Percentiles rank a stretch among this genome's conserved stretches.
Evolutionary conservation across 495 filamentous ascomycete genomes (phyloP).

Genomic region (Daldinia loculata): DNA sequence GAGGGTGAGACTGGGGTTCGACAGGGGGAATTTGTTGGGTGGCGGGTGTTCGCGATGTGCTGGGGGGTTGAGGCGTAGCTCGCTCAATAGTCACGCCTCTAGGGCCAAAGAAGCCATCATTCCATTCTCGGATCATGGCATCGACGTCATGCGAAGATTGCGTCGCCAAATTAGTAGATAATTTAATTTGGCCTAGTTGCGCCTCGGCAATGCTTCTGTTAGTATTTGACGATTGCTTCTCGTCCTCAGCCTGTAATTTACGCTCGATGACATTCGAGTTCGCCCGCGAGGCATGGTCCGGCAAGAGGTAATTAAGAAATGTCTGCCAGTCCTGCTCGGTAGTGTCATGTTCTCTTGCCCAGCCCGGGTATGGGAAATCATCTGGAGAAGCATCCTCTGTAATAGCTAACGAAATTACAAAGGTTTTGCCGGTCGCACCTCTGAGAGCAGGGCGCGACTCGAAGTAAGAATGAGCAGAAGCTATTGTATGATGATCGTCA

Average conservation of each 20-base stretch:
- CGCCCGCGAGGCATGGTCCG: constrained; percentile 41
- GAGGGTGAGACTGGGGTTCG: constrained; percentile 9
- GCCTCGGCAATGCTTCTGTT: constrained; percentile 46
- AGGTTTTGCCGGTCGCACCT: constrained; percentile 9
- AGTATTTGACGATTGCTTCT: constrained; percentile 27
- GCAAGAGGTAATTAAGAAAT: constrained; percentile 57
- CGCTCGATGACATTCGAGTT: constrained; percentile 50
- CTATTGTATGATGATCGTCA: constrained; percentile 39
- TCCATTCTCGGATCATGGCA: constrained; percentile 58
- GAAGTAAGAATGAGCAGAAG: constrained; percentile 52
- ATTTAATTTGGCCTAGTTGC: constrained; percentile 47
- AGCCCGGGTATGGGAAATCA: constrained; percentile 48
- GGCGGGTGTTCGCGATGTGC: constrained; percentile 1
- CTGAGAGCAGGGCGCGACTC: constrained; percentile 46
- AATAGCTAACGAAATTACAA: constrained; percentile 42
- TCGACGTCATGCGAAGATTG: constrained; percentile 40
- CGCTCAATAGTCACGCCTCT: constrained; percentile 44
- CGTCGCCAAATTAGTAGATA: constrained; percentile 6
- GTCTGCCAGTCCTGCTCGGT: constrained; percentile 59
- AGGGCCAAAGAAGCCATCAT: constrained; percentile 59
- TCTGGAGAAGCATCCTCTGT: constrained; percentile 35
- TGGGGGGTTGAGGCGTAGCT: not conserved
- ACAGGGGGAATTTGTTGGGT: not conserved
- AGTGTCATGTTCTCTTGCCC: constrained; percentile 48
- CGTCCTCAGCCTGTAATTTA: constrained; percentile 47